A percentile compares a stretch with the other conserved stretches of the same genome.
phyloP scores from a whole-genome alignment of 495 filamentous ascomycete genomes.

The Podospora pseudocomata region DNA sequence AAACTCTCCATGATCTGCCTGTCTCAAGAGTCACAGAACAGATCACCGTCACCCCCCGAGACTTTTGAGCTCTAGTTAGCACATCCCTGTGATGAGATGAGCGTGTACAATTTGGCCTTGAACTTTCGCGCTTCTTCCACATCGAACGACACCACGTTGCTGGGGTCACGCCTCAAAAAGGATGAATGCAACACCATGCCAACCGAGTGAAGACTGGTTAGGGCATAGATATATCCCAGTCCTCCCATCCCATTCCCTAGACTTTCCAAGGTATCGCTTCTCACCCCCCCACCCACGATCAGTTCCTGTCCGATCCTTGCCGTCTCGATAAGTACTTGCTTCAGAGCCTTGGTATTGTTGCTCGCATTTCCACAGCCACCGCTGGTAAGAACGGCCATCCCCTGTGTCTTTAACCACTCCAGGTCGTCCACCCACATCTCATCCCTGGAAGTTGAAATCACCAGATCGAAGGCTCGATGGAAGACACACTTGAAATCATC shows the following conservation, averaged over 20 bases:
- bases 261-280: constrained; percentile 29
- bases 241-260: constrained; percentile 16
- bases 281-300: constrained; percentile 42
- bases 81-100: background rate
- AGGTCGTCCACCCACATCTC: constrained; percentile 20
- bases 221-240: background rate
- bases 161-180: constrained; percentile 18
- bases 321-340: constrained; percentile 24
- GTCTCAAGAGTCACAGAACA: background rate
- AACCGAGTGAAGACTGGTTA: background rate
- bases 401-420: constrained; percentile 25
- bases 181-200: constrained; percentile 36
- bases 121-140: constrained; percentile 14
- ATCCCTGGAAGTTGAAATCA: constrained; percentile 17
- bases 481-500: constrained; percentile 32
- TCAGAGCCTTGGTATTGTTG: constrained; percentile 29
- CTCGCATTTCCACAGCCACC: constrained; percentile 36
- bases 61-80: too few species aligned
- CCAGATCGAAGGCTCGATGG: constrained; percentile 44
- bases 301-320: constrained; percentile 27
- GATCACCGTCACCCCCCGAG: background rate
- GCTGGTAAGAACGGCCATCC: constrained; percentile 43
- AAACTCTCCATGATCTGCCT: background rate
- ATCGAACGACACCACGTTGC: constrained; percentile 19
- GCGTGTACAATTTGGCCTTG: background rate